These are phyloP conservation scores for Coniochaeta pulveracea DNA, from an alignment of 2,329 filamentous ascomycete species.

Conservation along the genomic window DNA sequence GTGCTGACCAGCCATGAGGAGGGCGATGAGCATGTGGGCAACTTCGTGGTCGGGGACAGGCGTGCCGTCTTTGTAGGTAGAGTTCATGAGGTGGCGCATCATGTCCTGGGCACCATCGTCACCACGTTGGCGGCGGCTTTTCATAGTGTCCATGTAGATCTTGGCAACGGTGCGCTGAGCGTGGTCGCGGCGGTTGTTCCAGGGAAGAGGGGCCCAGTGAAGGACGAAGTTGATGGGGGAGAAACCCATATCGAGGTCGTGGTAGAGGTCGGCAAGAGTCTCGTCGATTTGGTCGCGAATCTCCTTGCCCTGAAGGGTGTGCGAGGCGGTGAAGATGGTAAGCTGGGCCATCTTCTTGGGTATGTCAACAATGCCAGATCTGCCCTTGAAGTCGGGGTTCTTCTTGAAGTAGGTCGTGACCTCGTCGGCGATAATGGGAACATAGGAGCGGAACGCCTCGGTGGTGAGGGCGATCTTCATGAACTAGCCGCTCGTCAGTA, in stretches of 20 bases:
- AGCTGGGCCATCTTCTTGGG: conserved; percentile 60
- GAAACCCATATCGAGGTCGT: conserved; percentile 73
- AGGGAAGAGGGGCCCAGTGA: conserved; percentile 66
- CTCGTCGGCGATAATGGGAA: conserved; percentile 61
- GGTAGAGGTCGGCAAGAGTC: conserved; percentile 65
- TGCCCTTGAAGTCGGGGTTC: conserved; percentile 44
- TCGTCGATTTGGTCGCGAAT: conserved; percentile 61
- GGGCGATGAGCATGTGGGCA: conserved; percentile 77
- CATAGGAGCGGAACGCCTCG: conserved; percentile 52
- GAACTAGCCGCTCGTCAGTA: conserved; percentile 30
- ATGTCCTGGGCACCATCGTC: conserved; percentile 49
- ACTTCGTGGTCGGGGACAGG: conserved; percentile 63
- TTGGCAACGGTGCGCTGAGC: conserved; percentile 66
- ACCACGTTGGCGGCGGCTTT: conserved; percentile 41
- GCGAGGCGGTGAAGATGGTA: conserved; percentile 71
- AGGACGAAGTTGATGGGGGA: conserved; percentile 73
- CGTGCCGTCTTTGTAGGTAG: conserved; percentile 63
- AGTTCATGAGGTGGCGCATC: conserved; percentile 71
- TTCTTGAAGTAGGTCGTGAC: conserved; percentile 52
- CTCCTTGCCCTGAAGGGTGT: conserved; percentile 65
- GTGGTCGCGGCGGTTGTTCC: conserved; percentile 60
- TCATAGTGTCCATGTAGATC: conserved; percentile 65
- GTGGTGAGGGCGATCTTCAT: conserved; percentile 62
- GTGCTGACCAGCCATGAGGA: conserved; percentile 78
- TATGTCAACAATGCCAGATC: conserved; percentile 52